phyloP scores from a whole-genome alignment of 75 land plant species.

The Cryptomeria japonica region DNA sequence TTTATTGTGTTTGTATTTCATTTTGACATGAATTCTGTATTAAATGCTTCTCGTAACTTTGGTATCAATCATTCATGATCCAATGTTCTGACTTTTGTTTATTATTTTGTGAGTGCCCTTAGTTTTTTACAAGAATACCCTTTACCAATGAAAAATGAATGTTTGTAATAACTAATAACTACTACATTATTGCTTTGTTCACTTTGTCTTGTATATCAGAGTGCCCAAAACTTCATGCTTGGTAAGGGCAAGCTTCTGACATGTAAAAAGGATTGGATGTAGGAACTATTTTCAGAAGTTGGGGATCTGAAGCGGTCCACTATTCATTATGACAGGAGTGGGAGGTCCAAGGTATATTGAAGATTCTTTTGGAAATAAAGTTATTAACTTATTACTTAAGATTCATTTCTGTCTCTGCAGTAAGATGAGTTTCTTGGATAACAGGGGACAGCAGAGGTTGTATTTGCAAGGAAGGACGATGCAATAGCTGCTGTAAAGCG shows the following conservation, averaged over 20 bases:
- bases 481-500: slow-evolving; percentile 45
- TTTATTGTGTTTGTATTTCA: not conserved
- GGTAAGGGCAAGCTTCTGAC: not conserved
- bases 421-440: not conserved
- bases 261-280: slow-evolving; percentile 4
- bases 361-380: slow-evolving; percentile 6
- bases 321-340: slow-evolving; percentile 48
- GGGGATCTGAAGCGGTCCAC: slow-evolving; percentile 45
- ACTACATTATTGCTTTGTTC: not conserved
- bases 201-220: not conserved
- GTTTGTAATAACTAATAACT: not conserved
- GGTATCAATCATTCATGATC: not conserved
- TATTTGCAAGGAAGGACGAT: slow-evolving; percentile 27
- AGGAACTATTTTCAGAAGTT: slow-evolving; percentile 56
- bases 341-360: slow-evolving; percentile 40
- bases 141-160: not conserved
- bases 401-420: not conserved
- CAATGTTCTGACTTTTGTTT: not conserved
- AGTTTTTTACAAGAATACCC: not conserved
- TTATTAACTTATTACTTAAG: not conserved
- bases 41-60: not conserved
- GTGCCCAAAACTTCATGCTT: not conserved
- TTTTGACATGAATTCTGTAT: not conserved
- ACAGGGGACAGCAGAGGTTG: slow-evolving; percentile 59
- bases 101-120: not conserved